phyloP scores from a whole-genome alignment of 345 rosid genomes.

The Trapa incisa region DNA sequence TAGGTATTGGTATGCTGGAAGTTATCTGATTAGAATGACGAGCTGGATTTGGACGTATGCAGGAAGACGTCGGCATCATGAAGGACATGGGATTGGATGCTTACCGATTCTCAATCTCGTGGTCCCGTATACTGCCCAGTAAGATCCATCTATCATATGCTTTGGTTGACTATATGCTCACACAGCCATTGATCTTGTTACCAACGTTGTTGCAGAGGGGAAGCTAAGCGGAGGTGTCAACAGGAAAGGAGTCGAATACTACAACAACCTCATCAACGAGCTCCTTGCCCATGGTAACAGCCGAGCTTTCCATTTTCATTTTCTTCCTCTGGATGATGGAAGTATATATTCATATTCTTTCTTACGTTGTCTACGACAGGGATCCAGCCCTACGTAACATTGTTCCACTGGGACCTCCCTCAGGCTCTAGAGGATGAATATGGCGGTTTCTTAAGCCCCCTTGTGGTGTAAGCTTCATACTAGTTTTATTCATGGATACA shows the following conservation, averaged over 20 bases:
- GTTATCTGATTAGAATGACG: no score
- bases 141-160: neutral
- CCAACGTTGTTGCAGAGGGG: constrained; percentile 19
- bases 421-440: constrained; percentile 28
- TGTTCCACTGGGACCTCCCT: constrained; percentile 40
- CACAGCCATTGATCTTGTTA: no score
- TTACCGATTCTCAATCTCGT: constrained; percentile 14
- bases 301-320: neutral
- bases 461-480: constrained; percentile 7
- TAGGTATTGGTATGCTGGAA: no score
- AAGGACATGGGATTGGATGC: constrained; percentile 14
- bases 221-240: constrained; percentile 12
- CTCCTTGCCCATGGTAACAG: constrained; percentile 12
- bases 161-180: no score
- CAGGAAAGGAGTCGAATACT: constrained; percentile 16
- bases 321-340: neutral
- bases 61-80: constrained; percentile 11
- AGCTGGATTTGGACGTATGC: neutral
- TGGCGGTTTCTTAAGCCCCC: constrained; percentile 11
- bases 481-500: no score
- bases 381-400: constrained; percentile 20
- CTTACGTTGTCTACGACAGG: constrained; percentile 13
- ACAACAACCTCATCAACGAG: constrained; percentile 21
- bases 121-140: constrained; percentile 16
- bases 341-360: neutral